A percentile compares a stretch with the other conserved stretches of the same genome.
Evolutionary conservation across 192 early-diverging fungal genomes (phyloP).

Genomic region (Entomortierella parvispora): DNA sequence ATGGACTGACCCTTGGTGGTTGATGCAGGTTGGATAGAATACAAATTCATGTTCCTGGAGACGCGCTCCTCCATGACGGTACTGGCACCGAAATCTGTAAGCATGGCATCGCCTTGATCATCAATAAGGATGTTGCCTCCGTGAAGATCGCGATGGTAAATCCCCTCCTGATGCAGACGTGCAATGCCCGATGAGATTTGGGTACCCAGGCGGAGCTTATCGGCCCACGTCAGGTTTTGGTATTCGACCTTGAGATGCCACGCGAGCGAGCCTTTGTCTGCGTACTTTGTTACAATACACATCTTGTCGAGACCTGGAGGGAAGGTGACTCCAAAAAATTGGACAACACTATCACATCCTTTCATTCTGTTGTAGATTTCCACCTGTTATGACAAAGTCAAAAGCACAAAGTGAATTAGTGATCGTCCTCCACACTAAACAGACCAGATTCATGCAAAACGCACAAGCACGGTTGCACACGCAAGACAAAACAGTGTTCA

Average conservation of each 20-base stretch:
- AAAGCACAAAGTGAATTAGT: background rate
- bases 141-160: slow-evolving; percentile 52
- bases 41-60: slow-evolving; percentile 22
- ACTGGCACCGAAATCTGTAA: slow-evolving; percentile 50
- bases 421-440: no score
- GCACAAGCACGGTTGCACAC: background rate
- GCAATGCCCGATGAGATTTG: slow-evolving; percentile 40
- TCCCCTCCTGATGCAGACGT: slow-evolving; percentile 38
- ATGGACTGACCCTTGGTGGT: slow-evolving; percentile 12
- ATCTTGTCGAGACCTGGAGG: slow-evolving; percentile 29
- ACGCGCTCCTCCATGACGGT: slow-evolving; percentile 43
- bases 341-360: slow-evolving; percentile 26
- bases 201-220: slow-evolving; percentile 39
- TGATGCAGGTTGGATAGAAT: slow-evolving; percentile 13
- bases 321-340: slow-evolving; percentile 41
- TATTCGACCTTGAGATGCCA: slow-evolving; percentile 49
- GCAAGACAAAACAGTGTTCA: no score
- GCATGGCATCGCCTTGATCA: slow-evolving; percentile 35
- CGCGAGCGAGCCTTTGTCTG: slow-evolving; percentile 45
- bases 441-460: slow-evolving; percentile 1
- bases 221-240: slow-evolving; percentile 45
- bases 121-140: slow-evolving; percentile 49
- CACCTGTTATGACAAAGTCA: slow-evolving; percentile 8
- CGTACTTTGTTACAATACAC: slow-evolving; percentile 53
- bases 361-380: slow-evolving; percentile 49